Evolutionary conservation across 2,329 filamentous ascomycete genomes (phyloP).

Genomic region (Dactylonectria macrodidyma): DNA sequence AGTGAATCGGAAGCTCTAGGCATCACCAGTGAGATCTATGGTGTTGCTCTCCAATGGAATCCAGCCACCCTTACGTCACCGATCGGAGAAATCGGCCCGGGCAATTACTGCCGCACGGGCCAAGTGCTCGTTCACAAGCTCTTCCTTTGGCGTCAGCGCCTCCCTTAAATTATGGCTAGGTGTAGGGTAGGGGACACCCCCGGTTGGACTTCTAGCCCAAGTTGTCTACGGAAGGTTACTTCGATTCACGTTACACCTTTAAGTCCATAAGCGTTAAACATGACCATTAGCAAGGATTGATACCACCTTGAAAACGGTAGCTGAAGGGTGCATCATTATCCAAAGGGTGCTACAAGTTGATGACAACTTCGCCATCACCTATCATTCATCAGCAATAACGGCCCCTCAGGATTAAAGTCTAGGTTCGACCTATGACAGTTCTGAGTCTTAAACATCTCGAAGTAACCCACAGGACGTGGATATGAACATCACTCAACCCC

Average conservation of each 20-base stretch:
- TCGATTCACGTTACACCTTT: not conserved
- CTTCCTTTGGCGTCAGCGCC: not conserved
- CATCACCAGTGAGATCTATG: constrained; percentile 32
- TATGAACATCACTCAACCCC: too few species aligned
- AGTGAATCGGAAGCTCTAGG: constrained; percentile 15
- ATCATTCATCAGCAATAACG: too few species aligned
- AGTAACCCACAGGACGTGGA: too few species aligned
- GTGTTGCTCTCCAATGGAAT: constrained; percentile 21
- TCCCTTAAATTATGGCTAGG: not conserved
- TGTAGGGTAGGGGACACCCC: constrained; percentile 13
- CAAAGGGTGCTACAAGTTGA: too few species aligned
- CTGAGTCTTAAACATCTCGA: too few species aligned
- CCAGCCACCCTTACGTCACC: constrained; percentile 35
- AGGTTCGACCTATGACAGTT: too few species aligned
- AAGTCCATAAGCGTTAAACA: too few species aligned
- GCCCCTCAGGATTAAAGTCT: too few species aligned
- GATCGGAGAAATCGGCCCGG: constrained; percentile 17
- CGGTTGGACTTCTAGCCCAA: not conserved
- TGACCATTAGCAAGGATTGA: too few species aligned
- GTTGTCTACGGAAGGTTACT: not conserved
- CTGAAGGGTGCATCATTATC: too few species aligned
- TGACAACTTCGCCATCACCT: too few species aligned
- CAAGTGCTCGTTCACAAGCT: not conserved
- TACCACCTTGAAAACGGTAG: too few species aligned
- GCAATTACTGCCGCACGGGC: constrained; percentile 4